Evolutionary conservation across 106 monocot genomes (phyloP).

Genomic region (Xerophyta viscosa): DNA sequence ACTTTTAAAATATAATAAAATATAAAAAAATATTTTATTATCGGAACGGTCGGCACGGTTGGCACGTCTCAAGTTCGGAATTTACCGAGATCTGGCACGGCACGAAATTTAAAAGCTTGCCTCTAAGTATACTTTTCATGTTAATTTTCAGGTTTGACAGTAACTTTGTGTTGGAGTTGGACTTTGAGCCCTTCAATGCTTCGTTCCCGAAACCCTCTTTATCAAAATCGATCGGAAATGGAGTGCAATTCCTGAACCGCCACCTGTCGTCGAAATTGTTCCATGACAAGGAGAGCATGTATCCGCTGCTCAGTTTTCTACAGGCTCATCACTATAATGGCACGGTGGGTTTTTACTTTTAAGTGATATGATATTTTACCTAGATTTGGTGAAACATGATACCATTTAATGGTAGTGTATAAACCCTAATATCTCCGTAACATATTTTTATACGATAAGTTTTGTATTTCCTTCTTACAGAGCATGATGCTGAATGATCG

Average conservation of each 20-base stretch:
- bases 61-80: no score
- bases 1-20: no score
- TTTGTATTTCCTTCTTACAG: no score
- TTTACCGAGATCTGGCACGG: no score
- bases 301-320: slow-evolving; percentile 53
- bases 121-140: not conserved
- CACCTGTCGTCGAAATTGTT: slow-evolving; percentile 77
- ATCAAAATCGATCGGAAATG: slow-evolving; percentile 69
- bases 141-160: slow-evolving; percentile 10
- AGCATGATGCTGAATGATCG: slow-evolving; percentile 69
- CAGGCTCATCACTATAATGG: slow-evolving; percentile 59
- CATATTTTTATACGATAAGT: no score
- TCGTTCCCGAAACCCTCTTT: slow-evolving; percentile 53
- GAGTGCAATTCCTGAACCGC: slow-evolving; percentile 68
- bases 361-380: no score
- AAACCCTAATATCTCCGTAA: no score
- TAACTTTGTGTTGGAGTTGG: slow-evolving; percentile 61
- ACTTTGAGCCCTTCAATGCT: slow-evolving; percentile 79
- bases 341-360: slow-evolving; percentile 33
- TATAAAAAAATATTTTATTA: no score
- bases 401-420: no score
- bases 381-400: no score
- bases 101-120: no score
- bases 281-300: slow-evolving; percentile 63
- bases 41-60: no score